Conservation (phyloP, 202 grass and related monocot species). For the Zizania palustris region DNA sequence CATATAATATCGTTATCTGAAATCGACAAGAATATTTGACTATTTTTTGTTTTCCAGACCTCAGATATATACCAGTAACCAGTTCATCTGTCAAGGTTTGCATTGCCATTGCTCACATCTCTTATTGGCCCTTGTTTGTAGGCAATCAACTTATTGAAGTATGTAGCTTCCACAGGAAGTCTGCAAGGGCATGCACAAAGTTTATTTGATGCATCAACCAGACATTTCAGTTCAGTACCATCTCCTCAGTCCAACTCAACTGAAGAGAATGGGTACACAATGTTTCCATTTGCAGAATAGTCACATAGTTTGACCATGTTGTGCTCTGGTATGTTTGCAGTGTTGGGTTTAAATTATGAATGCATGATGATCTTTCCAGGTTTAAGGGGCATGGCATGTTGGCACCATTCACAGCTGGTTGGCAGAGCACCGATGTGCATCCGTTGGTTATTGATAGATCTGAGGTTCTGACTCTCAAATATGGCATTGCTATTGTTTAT, state of each 20-base stretch:
- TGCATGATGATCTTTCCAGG: conserved; percentile 43
- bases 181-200: conserved; percentile 45
- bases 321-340: background rate
- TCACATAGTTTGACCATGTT: conserved; percentile 20
- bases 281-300: background rate
- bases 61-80: no score
- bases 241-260: conserved; percentile 51
- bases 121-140: conserved; percentile 21
- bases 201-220: conserved; percentile 42
- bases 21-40: background rate
- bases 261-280: conserved; percentile 71
- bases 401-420: conserved; percentile 95
- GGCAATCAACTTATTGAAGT: conserved; percentile 58
- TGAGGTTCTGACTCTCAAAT: conserved; percentile 54
- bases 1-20: background rate
- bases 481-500: conserved; percentile 13
- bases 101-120: conserved; percentile 7
- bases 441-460: conserved; percentile 85
- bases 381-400: conserved; percentile 96
- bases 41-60: no score
- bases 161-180: conserved; percentile 43
- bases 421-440: conserved; percentile 84
- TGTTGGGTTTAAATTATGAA: conserved; percentile 8
- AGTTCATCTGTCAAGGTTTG: background rate
- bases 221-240: conserved; percentile 62